Conservation (phyloP, 345 rosid species). For the Jatropha curcas region DNA sequence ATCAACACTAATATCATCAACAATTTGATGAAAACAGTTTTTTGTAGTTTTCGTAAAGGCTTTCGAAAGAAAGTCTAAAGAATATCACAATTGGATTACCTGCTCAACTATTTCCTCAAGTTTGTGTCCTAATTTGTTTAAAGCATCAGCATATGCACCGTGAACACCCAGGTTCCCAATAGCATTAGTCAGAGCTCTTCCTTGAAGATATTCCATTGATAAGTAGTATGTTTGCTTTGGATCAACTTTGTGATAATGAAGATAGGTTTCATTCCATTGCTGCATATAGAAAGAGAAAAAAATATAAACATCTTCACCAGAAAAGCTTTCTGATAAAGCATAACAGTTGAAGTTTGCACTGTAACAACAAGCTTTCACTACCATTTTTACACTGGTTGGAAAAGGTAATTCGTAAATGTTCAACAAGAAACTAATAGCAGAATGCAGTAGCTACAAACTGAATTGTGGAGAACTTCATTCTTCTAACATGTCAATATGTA, state of each 20-base stretch:
- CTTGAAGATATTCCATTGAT: slow-evolving; percentile 98
- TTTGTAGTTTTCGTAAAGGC: too few relatives aligned
- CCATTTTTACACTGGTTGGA: not conserved
- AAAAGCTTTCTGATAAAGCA: too few relatives aligned
- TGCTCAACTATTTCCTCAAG: slow-evolving; percentile 88
- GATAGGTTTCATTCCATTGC: slow-evolving; percentile 93
- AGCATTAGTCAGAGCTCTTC: slow-evolving; percentile 85
- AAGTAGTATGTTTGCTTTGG: slow-evolving; percentile 94
- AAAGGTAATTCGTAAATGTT: not conserved
- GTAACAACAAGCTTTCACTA: not conserved
- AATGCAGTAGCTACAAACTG: not conserved
- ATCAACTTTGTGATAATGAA: slow-evolving; percentile 72
- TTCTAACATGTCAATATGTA: too few relatives aligned
- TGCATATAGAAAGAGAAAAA: slow-evolving; percentile 34
- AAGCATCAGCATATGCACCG: slow-evolving; percentile 79
- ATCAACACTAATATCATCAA: not conserved
- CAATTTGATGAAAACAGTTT: not conserved
- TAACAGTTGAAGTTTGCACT: not conserved
- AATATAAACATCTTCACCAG: slow-evolving; percentile 4
- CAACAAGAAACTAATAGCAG: not conserved
- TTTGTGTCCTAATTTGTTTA: slow-evolving; percentile 70
- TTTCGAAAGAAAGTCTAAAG: not conserved
- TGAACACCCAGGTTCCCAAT: slow-evolving; percentile 74
- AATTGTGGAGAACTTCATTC: too few relatives aligned
- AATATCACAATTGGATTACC: slow-evolving; percentile 40